Percentiles rank a stretch among this genome's conserved stretches.
Conservation (phyloP, 192 early-diverging fungal genomes). For the Coemansia sp. region DNA sequence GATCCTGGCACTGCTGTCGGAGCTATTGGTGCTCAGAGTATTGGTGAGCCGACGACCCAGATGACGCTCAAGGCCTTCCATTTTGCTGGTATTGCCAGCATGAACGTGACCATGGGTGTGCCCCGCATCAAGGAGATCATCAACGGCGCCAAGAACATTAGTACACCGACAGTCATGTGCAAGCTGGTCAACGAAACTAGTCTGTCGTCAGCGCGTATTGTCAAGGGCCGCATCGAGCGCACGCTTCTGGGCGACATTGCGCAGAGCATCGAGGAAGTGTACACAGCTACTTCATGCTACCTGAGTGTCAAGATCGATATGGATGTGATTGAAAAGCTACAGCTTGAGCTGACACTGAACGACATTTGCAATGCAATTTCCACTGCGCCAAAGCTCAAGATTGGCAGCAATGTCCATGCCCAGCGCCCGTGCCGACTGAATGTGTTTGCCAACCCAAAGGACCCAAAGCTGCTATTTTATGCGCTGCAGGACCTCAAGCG, state of each 20-base stretch:
- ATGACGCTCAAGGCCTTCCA: constrained; percentile 99
- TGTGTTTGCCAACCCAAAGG: constrained; percentile 65
- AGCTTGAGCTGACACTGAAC: constrained; percentile 82
- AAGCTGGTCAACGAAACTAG: constrained; percentile 65
- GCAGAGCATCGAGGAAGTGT: constrained; percentile 92
- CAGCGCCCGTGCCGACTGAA: constrained; percentile 63
- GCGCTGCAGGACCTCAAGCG: constrained; percentile 82
- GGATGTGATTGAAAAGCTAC: constrained; percentile 78
- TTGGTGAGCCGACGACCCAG: constrained; percentile 99
- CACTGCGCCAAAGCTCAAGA: constrained; percentile 83
- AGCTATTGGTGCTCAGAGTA: constrained; percentile 93
- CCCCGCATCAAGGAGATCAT: constrained; percentile 99
- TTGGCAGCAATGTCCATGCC: constrained; percentile 69
- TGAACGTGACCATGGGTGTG: constrained; percentile 99
- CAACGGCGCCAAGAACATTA: constrained; percentile 95
- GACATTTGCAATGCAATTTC: constrained; percentile 79
- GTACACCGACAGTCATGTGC: constrained; percentile 87
- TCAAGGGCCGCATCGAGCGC: constrained; percentile 94
- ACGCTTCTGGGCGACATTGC: constrained; percentile 89
- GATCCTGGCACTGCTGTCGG: constrained; percentile 97
- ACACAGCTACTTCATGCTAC: constrained; percentile 70
- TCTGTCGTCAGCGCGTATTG: constrained; percentile 85
- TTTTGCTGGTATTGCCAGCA: constrained; percentile 98
- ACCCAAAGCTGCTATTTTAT: constrained; percentile 63
- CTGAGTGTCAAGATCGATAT: constrained; percentile 82